Percentiles rank a stretch among this genome's conserved stretches.
These are phyloP conservation scores for Chaetothyriales sp. DNA, from an alignment of 2,329 filamentous ascomycete genomes.

Conservation along the genomic window DNA sequence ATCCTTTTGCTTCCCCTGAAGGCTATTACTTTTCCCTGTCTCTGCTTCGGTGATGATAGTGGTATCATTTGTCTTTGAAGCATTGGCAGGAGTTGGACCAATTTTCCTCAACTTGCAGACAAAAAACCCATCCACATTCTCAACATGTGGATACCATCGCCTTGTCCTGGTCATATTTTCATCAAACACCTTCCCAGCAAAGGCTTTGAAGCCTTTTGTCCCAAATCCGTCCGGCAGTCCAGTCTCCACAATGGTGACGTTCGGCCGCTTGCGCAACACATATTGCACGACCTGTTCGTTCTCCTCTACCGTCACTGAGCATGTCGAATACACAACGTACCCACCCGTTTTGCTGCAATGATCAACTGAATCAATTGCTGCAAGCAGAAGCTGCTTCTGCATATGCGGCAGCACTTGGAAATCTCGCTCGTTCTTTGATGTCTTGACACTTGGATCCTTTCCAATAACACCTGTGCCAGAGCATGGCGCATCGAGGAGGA, in stretches of 20 bases:
- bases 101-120: slow-evolving; percentile 95
- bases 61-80: slow-evolving; percentile 13
- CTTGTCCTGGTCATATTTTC: slow-evolving; percentile 68
- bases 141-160: slow-evolving; percentile 77
- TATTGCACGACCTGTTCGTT: slow-evolving; percentile 92
- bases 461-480: slow-evolving; percentile 95
- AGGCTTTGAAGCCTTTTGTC: slow-evolving; percentile 81
- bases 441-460: slow-evolving; percentile 94
- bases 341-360: slow-evolving; percentile 85
- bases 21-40: slow-evolving; percentile 4
- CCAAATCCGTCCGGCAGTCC: slow-evolving; percentile 64
- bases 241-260: slow-evolving; percentile 85
- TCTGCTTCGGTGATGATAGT: slow-evolving; percentile 18
- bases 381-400: slow-evolving; percentile 84
- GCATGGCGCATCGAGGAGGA: slow-evolving; percentile 87
- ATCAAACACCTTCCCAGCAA: slow-evolving; percentile 84
- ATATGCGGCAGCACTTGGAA: slow-evolving; percentile 87
- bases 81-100: slow-evolving; percentile 50
- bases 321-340: slow-evolving; percentile 93
- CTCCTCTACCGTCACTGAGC: slow-evolving; percentile 86
- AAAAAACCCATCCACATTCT: slow-evolving; percentile 97
- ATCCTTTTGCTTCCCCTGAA: slow-evolving; percentile 24
- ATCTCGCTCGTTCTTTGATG: slow-evolving; percentile 91
- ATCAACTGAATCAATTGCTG: slow-evolving; percentile 89
- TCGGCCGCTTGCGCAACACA: slow-evolving; percentile 77